Conservation (phyloP, 208 protist genomes). For the Crithidia brevicula region DNA sequence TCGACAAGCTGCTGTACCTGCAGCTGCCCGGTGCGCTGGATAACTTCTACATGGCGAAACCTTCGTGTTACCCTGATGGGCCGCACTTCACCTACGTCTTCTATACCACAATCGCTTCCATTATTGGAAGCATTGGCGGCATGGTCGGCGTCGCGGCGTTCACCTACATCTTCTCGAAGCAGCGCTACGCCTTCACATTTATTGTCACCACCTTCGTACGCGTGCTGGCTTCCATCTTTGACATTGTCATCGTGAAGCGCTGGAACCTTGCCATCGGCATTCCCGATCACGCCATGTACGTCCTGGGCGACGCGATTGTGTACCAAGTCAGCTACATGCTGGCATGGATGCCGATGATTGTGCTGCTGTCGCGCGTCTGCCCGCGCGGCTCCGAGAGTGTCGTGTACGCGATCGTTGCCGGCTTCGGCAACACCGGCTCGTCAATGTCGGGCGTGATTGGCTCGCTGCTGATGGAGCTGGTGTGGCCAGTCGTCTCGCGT, state of each 20-base stretch:
- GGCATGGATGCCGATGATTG: slow-evolving; percentile 72
- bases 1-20: slow-evolving; percentile 50
- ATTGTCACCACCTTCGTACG: slow-evolving; percentile 58
- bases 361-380: slow-evolving; percentile 84
- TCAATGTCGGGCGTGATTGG: slow-evolving; percentile 46
- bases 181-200: slow-evolving; percentile 63
- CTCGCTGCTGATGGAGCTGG: slow-evolving; percentile 54
- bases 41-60: slow-evolving; percentile 41
- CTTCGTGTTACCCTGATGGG: slow-evolving; percentile 38
- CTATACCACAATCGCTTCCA: slow-evolving; percentile 45
- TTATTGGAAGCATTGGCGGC: slow-evolving; percentile 50
- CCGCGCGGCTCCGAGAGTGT: slow-evolving; percentile 76
- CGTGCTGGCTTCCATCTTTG: slow-evolving; percentile 58
- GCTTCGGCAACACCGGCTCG: slow-evolving; percentile 75
- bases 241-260: slow-evolving; percentile 73
- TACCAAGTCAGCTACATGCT: slow-evolving; percentile 59
- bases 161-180: slow-evolving; percentile 56
- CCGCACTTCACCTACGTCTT: slow-evolving; percentile 55
- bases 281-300: slow-evolving; percentile 63
- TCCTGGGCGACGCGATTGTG: slow-evolving; percentile 69
- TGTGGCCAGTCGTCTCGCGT: slow-evolving; percentile 44
- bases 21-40: slow-evolving; percentile 49
- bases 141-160: slow-evolving; percentile 61
- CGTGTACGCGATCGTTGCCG: slow-evolving; percentile 84
- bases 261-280: slow-evolving; percentile 63